Evolutionary conservation across 2,329 filamentous ascomycete species (phyloP).

Genomic region (Alternaria hordeiaustralica): DNA sequence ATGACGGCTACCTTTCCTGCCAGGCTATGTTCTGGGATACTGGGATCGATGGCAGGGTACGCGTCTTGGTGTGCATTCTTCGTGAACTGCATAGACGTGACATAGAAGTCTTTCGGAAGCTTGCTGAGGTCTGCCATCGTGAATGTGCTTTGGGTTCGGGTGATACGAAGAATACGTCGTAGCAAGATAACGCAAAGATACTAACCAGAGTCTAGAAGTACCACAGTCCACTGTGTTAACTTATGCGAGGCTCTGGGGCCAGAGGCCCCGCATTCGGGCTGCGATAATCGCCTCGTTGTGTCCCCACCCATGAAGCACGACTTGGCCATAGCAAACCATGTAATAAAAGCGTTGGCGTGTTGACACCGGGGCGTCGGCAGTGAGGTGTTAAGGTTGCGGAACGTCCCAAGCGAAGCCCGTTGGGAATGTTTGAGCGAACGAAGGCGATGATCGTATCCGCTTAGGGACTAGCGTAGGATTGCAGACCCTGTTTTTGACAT

Average conservation of each 20-base stretch:
- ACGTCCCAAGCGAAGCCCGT: not conserved
- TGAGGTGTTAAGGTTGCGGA: not conserved
- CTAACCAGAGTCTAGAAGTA: not conserved
- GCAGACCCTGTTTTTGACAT: not conserved
- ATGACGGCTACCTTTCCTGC: constrained; percentile 49
- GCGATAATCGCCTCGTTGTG: not conserved
- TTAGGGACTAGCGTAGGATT: not conserved
- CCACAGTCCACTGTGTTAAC: not conserved
- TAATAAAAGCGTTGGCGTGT: not conserved
- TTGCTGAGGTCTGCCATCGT: constrained; percentile 16
- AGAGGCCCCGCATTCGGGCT: not conserved
- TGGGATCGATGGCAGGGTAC: constrained; percentile 51
- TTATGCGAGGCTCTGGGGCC: not conserved
- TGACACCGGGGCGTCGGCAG: not conserved
- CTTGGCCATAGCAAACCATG: not conserved
- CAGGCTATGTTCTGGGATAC: constrained; percentile 37
- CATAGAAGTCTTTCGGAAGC: constrained; percentile 18
- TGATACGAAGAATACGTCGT: not conserved
- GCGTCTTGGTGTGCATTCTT: constrained; percentile 37
- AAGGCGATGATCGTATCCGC: not conserved
- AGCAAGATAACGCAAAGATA: not conserved
- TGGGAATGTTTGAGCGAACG: not conserved
- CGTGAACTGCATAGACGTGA: constrained; percentile 20
- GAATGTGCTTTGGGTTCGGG: not conserved
- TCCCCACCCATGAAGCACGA: not conserved